Base-by-base conservation (phyloP, 2,329 filamentous ascomycete species). In the Talaromyces albobiverticillius region DNA sequence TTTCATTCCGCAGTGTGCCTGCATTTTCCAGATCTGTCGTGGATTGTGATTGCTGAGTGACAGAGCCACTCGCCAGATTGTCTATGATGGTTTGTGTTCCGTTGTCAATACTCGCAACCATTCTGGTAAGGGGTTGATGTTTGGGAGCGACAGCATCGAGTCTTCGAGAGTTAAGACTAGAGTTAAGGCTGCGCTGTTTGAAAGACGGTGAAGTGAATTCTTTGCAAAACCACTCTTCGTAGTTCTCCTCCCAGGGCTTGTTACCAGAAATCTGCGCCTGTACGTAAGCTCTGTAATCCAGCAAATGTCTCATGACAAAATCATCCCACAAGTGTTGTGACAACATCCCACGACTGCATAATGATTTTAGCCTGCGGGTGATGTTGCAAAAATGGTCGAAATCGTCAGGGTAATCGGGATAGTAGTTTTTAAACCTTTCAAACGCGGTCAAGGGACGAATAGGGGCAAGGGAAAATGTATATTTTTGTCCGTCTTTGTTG, bases 241-340 rank as follows among this genome's bases (percentile, higher is more conserved):
- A 78, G 7, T 55, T 46, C 16, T 71, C 48, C 26, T 10, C n/a
- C 18, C 60, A 55, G 31, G 69, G 61, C 3, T 65, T 60, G 0
- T 62, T 61, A 23, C 61, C 59, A 10, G 61, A 60, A 6, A 55
- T 45, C 50, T 62, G 64, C n/a, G 64, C 48, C 31, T 64, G 53
- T 4, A 67, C 45, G 56, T 77, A 70, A n/a, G 51, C 49, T 3
- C 61, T 65, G 55, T 76, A 78, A 23, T 69, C 65, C 63, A 40
- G 66, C 32, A 45, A 51, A 29, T 75, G 62, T 50, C 5, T 66
- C 71, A 16, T 58, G 51, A 18, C 56, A 54, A 75, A 77, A 57
- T 77, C 75, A 60, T 78, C 75, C 71, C 74, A 76, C 29, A 66
- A 71, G 9, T 68, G 72, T 46, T 68, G 64, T 32, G 66, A 59